Base-by-base conservation (phyloP, 768 basidiomycete genomes). In the Lactifluus volemus region DNA sequence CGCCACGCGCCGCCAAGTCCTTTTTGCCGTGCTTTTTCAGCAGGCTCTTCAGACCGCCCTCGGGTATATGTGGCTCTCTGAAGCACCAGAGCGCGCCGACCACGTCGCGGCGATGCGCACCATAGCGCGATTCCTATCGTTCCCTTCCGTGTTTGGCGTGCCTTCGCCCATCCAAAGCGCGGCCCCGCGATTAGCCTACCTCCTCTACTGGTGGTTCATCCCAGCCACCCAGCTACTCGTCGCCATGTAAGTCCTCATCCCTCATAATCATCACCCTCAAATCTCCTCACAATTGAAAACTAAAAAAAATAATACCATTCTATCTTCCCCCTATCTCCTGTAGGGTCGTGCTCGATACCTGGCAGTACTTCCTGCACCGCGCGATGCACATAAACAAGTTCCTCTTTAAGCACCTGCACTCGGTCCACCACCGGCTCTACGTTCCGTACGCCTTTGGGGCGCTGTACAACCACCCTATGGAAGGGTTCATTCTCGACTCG, bases 301-400 rank as follows among this genome's bases (percentile, higher is more conserved):
- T 30, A 49, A 12, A 61, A 48, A 2, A 19, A 25, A 25, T 25
- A n/a, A n/a, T n/a, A n/a, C 25, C 25, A 25, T 25, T 25, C 25
- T 25, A 25, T 25, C 6, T 17, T 51, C 38, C 38, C 38, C 38
- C 11, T 11, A 7, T 12, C 38, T 11, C 38, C 9, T 38, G 9
- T 38, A 96, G 97, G 77, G 90, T 97, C 73, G 70, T 94, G 60
- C 86, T 98, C 67, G 97, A 99, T 75, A 94, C 94, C 36, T 98
- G 93, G 93, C 95, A 99, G 72, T 99, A 98, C 74, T 94, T 95
- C 75, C 78, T 92, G 19, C 97, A 99, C 71, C 92, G 96, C 42
- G 73, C 77, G 47, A 92, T 97, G 87, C 97, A 98, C 75, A 74
- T 82, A 67, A 92, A 91, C 77, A 89, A 85, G 66, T 98, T 82